Evolutionary conservation across 1,139 yeast species (phyloP).

Genomic region (Debaryomyces coudertii): DNA sequence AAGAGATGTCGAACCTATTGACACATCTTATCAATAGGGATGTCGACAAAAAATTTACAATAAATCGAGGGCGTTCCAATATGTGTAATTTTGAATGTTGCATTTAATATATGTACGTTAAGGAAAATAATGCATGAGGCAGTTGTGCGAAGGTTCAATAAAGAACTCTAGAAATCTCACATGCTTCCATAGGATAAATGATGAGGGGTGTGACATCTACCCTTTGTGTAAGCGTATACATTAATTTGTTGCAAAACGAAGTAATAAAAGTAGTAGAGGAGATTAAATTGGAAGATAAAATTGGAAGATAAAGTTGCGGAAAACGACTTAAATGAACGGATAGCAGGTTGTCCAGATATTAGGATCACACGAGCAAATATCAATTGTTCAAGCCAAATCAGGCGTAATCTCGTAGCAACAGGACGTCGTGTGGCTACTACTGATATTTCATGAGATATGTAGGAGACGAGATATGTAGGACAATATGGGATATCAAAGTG

Average conservation of each 20-base stretch:
- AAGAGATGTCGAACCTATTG: too few species aligned
- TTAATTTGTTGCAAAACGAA: neutral
- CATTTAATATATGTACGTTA: neutral
- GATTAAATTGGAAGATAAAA: neutral
- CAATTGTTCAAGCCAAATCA: neutral
- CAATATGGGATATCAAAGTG: neutral
- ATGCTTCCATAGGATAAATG: neutral
- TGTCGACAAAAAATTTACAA: neutral
- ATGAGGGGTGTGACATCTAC: neutral
- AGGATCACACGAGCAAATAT: neutral
- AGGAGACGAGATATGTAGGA: neutral
- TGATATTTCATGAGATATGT: too few species aligned
- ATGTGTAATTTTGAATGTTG: neutral
- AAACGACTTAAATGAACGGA: neutral
- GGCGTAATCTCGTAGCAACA: neutral
- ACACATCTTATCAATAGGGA: too few species aligned
- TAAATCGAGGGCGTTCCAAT: neutral
- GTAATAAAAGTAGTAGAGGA: neutral
- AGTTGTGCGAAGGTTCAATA: too few species aligned
- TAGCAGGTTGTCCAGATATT: too few species aligned
- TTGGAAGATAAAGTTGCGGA: neutral
- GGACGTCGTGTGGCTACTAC: neutral
- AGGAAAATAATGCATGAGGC: neutral
- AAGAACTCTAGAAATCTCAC: neutral
- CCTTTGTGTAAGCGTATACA: neutral